Evolutionary conservation across 805 yeast genomes (phyloP), one percentile per base, ranked within the genome.

Genomic region (Yamadazyma scolyti): DNA sequence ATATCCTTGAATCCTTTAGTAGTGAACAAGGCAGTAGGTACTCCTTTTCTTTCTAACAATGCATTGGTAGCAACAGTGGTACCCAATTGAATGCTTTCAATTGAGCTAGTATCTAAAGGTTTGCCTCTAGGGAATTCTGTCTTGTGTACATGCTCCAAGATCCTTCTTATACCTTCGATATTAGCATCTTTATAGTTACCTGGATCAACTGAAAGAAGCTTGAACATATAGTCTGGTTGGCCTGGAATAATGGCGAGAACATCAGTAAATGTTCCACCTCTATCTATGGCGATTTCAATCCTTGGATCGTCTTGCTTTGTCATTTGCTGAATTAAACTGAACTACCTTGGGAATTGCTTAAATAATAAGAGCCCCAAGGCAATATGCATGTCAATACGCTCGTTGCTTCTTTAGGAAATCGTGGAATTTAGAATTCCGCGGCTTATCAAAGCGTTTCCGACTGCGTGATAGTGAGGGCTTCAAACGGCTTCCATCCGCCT

Each of bases 201-300:
- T 2, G 48, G 48, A 30, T 46, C 51, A 2, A 42, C 49, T 5
- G 47, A 43, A 19, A 46, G 28, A 12, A 46, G 28, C 32, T 43
- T 46, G 53, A 87, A 68, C 3, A 82, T 75, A 16, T 73, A 67
- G 46, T 80, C 68, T 47, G 80, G 86, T 58, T 33, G 64, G 57
- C 18, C 68, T 49, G 44, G 73, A 61, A 37, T 65, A 61, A 39
- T 56, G 28, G 60, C 84, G 60, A 36, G 26, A 13, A 50, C 43
- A 36, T 50, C 55, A 25, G 50, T 45, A 31, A 50, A 50, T 5
- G 55, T 48, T 11, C 55, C 55, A 33, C 55, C 55, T 30, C 55
- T 33, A 33, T 50, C 55, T 11, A 50, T 47, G 8, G 55, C 47
- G 22, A 50, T 42, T 11, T 14, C 25, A 9, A 40, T 28, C 14